Evolutionary conservation across 177 flowering plant genomes (phyloP), one percentile per base, ranked within the genome.

Genomic region (Vitis hybrid): DNA sequence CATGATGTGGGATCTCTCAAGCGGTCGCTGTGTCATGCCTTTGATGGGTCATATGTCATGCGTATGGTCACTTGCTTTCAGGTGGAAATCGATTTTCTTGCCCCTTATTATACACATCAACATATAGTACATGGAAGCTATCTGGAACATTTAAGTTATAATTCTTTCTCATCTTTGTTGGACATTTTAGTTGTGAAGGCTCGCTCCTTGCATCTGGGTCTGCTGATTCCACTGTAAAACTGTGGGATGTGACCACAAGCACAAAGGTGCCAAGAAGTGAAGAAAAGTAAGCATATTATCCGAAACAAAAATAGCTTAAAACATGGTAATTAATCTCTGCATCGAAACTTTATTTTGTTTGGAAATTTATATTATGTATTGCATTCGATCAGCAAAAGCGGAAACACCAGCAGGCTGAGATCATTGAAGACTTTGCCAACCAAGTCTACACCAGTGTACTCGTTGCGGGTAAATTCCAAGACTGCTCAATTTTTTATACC

Each of bases 1-100:
- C 72, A 91, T 94, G 98, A 91, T 96, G 98, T 92, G 99, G 99
- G 98, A 89, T 75, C 81, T 91, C 56, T 83, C 97, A 56, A 92
- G 84, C 57, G 99, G 97, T 55, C 96, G 96, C 21, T 90, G 94
- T 72, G 80, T 96, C 50, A 85, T 93, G 48, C 98, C 99, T 66
- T 80, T 94, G 74, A 84, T 85, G 65, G 97, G 98, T 65, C 99
- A 96, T 76, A 83, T 81, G 45, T 94, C 98, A 6, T 94, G 97
- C 76, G 89, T 94, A 2, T 94, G 99, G 99, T 67, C 96, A 4
- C 94, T 96, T 60, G 91, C 90, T 72, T 96, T 86, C 86, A 96
- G 99, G 99, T 91, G 54, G 49, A 65, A 32, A 58, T 57, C 26
- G 0, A 54, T 18, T 56, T 60, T 26, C 15, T 56, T 52, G 9